Percentiles rank a stretch among this genome's conserved stretches.
phyloP scores from a whole-genome alignment of 768 basidiomycete genomes.

The Agaricus sinodeliciosus region DNA sequence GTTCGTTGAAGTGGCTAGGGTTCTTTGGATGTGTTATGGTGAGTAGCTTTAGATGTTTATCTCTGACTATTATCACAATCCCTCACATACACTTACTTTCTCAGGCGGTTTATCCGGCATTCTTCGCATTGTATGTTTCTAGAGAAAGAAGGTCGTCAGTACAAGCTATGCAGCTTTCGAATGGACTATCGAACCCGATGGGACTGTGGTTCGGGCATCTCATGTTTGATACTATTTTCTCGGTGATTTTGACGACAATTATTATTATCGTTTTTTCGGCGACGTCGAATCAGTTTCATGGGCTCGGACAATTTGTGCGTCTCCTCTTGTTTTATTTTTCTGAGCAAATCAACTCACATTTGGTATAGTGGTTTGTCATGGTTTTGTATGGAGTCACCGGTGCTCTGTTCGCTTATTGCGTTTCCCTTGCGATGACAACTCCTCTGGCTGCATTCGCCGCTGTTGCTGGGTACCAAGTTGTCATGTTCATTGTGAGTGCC shows the following conservation, averaged over 20 bases:
- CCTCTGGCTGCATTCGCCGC: conserved; percentile 70
- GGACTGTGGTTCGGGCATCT: conserved; percentile 79
- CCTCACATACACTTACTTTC: background rate
- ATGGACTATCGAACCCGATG: conserved; percentile 62
- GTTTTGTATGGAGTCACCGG: conserved; percentile 65
- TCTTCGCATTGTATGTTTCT: conserved; percentile 73
- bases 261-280: conserved; percentile 56
- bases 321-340: background rate
- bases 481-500: conserved; percentile 60
- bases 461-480: conserved; percentile 65
- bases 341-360: background rate
- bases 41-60: conserved; percentile 13
- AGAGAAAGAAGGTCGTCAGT: conserved; percentile 65
- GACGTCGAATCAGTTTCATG: conserved; percentile 57
- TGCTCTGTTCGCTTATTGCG: conserved; percentile 63
- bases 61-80: background rate
- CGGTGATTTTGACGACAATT: conserved; percentile 53
- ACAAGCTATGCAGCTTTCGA: conserved; percentile 78
- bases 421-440: conserved; percentile 53
- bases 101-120: conserved; percentile 74
- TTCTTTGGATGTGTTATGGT: conserved; percentile 76
- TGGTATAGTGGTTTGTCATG: conserved; percentile 58
- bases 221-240: conserved; percentile 61
- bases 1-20: conserved; percentile 65
- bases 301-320: conserved; percentile 56